phyloP scores from a whole-genome alignment of 495 filamentous ascomycete species.

The Astrothelium macrocarpum region DNA sequence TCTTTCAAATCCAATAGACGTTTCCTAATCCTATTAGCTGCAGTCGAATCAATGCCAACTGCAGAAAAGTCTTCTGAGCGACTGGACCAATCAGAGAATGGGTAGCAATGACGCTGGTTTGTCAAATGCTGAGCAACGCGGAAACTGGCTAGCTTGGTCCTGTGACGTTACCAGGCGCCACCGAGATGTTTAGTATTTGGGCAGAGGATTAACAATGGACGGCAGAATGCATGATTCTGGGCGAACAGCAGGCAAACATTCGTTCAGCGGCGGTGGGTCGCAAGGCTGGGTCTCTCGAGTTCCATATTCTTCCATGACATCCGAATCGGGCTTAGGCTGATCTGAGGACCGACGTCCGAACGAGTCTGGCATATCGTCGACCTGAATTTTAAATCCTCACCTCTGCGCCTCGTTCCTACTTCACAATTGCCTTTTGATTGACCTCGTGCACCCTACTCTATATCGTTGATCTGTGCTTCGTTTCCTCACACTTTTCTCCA shows the following conservation, averaged over 20 bases:
- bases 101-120: background rate
- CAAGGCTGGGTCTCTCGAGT: background rate
- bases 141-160: background rate
- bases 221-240: too few species aligned
- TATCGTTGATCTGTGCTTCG: background rate
- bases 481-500: background rate
- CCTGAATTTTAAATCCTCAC: conserved; percentile 6
- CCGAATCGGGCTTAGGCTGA: background rate
- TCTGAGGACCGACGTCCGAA: conserved; percentile 3
- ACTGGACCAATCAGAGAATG: background rate
- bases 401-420: background rate
- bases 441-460: background rate
- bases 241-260: background rate
- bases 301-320: conserved; percentile 4
- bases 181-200: too few species aligned
- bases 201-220: too few species aligned
- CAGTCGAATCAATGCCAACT: background rate
- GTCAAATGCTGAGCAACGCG: background rate
- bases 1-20: background rate
- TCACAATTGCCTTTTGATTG: background rate
- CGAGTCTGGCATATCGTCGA: background rate
- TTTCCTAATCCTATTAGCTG: background rate
- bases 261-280: background rate
- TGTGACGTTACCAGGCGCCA: background rate
- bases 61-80: background rate